Evolutionary conservation across 441 rosid species (phyloP).

Genomic region (Pelargonium fulgidum): DNA sequence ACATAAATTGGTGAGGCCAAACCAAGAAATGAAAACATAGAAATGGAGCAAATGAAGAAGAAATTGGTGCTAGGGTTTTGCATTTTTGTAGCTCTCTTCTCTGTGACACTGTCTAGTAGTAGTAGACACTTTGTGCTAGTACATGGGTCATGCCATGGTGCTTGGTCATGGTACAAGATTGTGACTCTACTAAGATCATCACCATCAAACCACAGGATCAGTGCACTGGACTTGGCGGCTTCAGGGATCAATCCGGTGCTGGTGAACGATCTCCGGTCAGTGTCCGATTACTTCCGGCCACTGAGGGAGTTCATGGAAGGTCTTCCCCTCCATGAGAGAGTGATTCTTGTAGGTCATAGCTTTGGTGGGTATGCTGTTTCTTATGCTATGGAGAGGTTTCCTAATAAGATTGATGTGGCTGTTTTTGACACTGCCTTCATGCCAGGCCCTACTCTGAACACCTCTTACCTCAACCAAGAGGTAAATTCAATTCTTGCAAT

Average conservation of each 20-base stretch:
- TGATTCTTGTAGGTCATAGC: conserved; percentile 17
- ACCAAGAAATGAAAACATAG: too few relatives aligned
- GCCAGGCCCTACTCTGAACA: conserved; percentile 20
- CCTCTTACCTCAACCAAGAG: conserved; percentile 11
- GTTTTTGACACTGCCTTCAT: conserved; percentile 15
- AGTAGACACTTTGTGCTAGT: conserved; percentile 15
- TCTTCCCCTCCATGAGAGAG: background rate
- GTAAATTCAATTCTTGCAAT: background rate
- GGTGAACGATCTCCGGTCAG: background rate
- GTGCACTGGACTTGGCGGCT: conserved; percentile 15
- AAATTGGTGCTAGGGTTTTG: too few relatives aligned
- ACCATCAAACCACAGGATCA: conserved; percentile 4
- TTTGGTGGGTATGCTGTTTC: conserved; percentile 18
- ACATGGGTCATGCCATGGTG: conserved; percentile 17
- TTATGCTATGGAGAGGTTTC: conserved; percentile 18
- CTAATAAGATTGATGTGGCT: conserved; percentile 12
- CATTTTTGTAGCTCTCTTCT: too few relatives aligned
- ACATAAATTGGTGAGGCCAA: too few relatives aligned
- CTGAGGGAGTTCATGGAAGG: conserved; percentile 7
- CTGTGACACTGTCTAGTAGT: too few relatives aligned
- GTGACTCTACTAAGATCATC: conserved; percentile 4
- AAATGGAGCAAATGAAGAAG: too few relatives aligned
- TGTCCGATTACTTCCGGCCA: conserved; percentile 11
- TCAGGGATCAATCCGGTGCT: background rate
- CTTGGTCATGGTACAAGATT: conserved; percentile 16